Conservation (phyloP, 192 early-diverging fungal species). For the Phlyctochytrium planicorne region DNA sequence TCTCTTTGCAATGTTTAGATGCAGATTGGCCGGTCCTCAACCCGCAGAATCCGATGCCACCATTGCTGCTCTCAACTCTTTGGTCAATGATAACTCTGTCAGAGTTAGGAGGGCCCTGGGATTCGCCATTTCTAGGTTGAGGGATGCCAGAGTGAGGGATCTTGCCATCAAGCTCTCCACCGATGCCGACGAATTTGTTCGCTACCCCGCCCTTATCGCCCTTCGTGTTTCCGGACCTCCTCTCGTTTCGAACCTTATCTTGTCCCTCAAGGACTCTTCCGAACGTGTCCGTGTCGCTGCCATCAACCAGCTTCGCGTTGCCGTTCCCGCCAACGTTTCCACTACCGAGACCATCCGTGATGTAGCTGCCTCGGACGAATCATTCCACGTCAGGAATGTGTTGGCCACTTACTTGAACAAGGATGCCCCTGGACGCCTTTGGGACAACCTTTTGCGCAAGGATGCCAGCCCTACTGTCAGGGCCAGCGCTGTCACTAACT, state of each 20-base stretch:
- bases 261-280: slow-evolving; percentile 1
- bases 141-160: too few relatives aligned
- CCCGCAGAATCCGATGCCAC: too few relatives aligned
- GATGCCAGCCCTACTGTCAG: slow-evolving; percentile 1
- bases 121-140: too few relatives aligned
- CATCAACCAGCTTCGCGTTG: neutral
- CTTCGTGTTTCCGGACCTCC: neutral
- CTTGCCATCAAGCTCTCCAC: too few relatives aligned
- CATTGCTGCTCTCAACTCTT: too few relatives aligned
- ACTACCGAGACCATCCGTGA: too few relatives aligned
- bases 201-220: neutral
- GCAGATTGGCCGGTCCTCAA: too few relatives aligned
- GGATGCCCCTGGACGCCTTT: neutral
- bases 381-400: slow-evolving; percentile 1
- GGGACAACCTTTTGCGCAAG: neutral
- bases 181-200: neutral
- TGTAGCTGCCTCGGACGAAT: neutral
- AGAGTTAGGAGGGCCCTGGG: too few relatives aligned
- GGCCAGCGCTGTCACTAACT: neutral
- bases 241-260: neutral
- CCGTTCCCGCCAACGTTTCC: neutral
- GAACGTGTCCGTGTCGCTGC: slow-evolving; percentile 1
- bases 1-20: too few relatives aligned
- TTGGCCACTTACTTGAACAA: neutral
- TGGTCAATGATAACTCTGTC: too few relatives aligned